Conservation (phyloP, 2,329 filamentous ascomycete species). For the Colletotrichum sp. region DNA sequence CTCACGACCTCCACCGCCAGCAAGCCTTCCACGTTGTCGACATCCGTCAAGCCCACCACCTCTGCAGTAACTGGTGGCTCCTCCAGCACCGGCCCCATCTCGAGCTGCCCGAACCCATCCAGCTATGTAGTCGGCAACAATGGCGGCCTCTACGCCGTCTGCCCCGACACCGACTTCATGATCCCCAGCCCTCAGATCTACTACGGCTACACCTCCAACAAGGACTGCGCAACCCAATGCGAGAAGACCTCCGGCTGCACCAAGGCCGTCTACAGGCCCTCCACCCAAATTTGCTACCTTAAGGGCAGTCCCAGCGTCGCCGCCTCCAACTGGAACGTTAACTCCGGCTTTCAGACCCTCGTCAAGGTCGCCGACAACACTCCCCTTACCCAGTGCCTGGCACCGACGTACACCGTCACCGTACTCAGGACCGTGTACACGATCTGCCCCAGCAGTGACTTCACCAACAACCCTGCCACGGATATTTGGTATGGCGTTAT, state of each 20-base stretch:
- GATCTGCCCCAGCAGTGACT: constrained; percentile 9
- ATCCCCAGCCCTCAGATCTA: constrained; percentile 5
- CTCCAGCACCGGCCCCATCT: not conserved
- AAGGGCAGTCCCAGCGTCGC: not conserved
- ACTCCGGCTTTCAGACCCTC: not conserved
- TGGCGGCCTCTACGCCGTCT: not conserved
- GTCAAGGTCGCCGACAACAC: not conserved
- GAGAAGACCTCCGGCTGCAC: not conserved
- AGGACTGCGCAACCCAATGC: not conserved
- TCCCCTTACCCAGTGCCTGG: not conserved
- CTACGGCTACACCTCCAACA: not conserved
- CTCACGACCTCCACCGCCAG: not conserved
- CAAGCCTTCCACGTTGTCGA: not conserved
- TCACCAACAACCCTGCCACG: not conserved
- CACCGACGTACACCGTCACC: not conserved
- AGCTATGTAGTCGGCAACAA: not conserved
- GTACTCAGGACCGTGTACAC: not conserved
- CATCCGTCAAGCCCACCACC: not conserved
- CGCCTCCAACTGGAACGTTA: constrained; percentile 1
- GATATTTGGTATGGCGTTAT: not conserved
- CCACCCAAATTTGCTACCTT: not conserved
- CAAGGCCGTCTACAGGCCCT: not conserved
- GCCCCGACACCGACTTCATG: constrained; percentile 1
- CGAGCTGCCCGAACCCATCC: not conserved
- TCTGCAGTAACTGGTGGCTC: not conserved